Conservation (phyloP, 768 basidiomycete genomes). For the Lactifluus rugatus region DNA sequence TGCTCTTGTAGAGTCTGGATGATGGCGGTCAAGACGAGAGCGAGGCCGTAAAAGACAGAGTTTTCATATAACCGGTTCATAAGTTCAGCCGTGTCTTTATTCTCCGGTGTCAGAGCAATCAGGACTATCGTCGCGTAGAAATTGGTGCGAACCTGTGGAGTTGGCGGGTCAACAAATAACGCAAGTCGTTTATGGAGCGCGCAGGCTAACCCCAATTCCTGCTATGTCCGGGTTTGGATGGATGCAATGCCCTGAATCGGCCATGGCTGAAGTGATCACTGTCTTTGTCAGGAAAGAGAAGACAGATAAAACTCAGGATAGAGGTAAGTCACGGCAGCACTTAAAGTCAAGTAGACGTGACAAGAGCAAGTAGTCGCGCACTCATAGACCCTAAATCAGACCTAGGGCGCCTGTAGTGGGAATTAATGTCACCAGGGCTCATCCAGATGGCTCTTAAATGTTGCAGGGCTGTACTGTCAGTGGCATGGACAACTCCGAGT, state of each 20-base stretch:
- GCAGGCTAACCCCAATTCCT: constrained; percentile 9
- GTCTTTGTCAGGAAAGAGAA: too few species aligned
- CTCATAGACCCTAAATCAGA: not conserved
- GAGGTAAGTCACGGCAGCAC: not conserved
- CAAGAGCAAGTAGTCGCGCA: not conserved
- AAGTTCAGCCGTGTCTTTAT: not conserved
- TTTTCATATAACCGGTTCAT: constrained; percentile 3
- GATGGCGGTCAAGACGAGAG: constrained; percentile 2
- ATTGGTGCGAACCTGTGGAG: constrained; percentile 3
- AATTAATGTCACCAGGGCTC: too few species aligned
- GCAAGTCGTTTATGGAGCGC: not conserved
- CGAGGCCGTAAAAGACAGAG: not conserved
- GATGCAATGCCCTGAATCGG: not conserved
- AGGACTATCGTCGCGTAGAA: constrained; percentile 10
- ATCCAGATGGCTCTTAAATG: too few species aligned
- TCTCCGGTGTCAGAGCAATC: not conserved
- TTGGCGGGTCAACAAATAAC: not conserved
- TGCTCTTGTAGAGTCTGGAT: not conserved
- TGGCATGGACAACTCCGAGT: too few species aligned
- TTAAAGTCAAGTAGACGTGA: not conserved
- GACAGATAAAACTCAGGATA: not conserved
- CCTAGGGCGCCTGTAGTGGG: too few species aligned
- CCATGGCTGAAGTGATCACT: not conserved
- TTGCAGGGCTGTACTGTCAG: too few species aligned
- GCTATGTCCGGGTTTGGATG: not conserved